Evolutionary conservation across 306 rosid species (phyloP).

Genomic region (Quercus engelmannii): DNA sequence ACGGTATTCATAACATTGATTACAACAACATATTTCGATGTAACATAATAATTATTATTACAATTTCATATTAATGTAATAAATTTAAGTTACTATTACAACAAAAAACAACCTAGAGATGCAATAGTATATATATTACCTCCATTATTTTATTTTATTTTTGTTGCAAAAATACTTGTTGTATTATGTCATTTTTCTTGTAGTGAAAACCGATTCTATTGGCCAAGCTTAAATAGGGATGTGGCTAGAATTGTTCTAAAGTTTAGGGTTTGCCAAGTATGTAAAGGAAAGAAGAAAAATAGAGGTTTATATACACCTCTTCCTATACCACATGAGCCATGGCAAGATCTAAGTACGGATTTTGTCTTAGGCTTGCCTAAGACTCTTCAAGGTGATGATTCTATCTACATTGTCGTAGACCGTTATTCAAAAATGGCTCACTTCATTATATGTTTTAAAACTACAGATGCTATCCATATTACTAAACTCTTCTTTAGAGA

Average conservation of each 20-base stretch:
- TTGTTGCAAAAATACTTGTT: too few relatives aligned
- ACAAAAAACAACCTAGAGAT: too few relatives aligned
- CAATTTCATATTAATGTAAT: too few relatives aligned
- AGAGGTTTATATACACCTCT: not conserved
- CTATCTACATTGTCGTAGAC: not conserved
- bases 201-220: not conserved
- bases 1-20: too few relatives aligned
- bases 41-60: too few relatives aligned
- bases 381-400: not conserved
- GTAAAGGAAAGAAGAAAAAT: not conserved
- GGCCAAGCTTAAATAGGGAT: not conserved
- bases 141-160: too few relatives aligned
- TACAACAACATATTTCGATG: too few relatives aligned
- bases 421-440: not conserved
- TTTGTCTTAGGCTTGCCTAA: not conserved
- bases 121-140: too few relatives aligned
- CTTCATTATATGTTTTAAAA: not conserved
- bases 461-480: not conserved
- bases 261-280: not conserved
- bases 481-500: not conserved
- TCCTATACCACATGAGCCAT: not conserved
- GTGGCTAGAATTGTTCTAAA: not conserved
- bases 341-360: not conserved
- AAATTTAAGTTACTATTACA: too few relatives aligned
- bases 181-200: too few relatives aligned